Base-by-base conservation (phyloP, 768 basidiomycete genomes). In the Lactifluus subvellereus region DNA sequence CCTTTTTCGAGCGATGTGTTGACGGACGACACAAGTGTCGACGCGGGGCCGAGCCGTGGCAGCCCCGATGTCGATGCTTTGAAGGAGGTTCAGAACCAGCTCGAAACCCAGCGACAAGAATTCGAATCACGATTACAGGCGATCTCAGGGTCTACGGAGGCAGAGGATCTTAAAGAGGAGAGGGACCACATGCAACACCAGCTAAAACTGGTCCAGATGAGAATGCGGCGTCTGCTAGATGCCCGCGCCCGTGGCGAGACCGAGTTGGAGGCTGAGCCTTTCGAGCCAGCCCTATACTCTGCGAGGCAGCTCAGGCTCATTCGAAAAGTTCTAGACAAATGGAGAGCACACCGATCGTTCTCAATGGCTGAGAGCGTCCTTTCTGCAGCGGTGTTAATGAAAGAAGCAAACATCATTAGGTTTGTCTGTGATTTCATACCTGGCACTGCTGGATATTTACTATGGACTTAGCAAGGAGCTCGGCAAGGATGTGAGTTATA, bases 371-470 rank as follows among this genome's bases (percentile, higher is more conserved):
- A 98, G 75, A 78, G 82, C 33, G 85, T 94, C 27, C 77, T 98
- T 56, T 86, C 88, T 6, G 88, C 83, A 71, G 95, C 95, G 10
- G 87, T 94, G 1, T 72, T 87, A 59, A 78, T 98, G 45, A 95
- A 97, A 74, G 97, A 99, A 75, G 96, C 94, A 6, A 98, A 97
- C 73, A 81, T 98, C 51, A 89, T 97, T 69, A 93, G 91, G 89
- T 88, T 66, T 50, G 80, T 88, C 65, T 48, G 80, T 48, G 20
- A 10, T 40, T 51, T 67, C 47, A 32, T 53, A 16, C 52, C 11
- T 7, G 61, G 64, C 67, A 52, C 64, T 53, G 30, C 16, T 20
- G 6, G 32, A 18, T 49, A 5, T 47, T 70, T 66, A 22, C 18
- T 51, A 13, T 27, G 20, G 32, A 54, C 54, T 45, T 71, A 94